These are phyloP conservation scores for Phanerochaete sordida DNA, from an alignment of 768 basidiomycete species.

Conservation along the genomic window DNA sequence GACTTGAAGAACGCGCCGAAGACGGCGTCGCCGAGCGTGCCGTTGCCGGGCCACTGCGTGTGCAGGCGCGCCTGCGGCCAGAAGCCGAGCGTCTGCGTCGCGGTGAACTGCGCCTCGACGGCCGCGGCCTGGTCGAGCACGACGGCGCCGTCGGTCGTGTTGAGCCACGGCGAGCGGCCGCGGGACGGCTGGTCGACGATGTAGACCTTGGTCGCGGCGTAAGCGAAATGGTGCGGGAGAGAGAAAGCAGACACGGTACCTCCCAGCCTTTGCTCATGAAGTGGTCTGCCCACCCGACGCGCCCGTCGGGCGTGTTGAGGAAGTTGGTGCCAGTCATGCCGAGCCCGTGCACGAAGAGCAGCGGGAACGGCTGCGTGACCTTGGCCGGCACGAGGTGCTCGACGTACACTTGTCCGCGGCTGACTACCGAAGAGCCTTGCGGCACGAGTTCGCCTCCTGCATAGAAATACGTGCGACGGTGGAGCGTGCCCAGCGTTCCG, in stretches of 20 bases:
- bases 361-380: neutral
- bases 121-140: neutral
- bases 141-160: neutral
- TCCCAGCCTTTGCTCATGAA: slow-evolving; percentile 1
- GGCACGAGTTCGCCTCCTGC: neutral
- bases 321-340: slow-evolving; percentile 1
- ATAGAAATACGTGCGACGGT: neutral
- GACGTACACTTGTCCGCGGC: slow-evolving; percentile 1
- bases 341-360: neutral
- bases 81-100: slow-evolving; percentile 30
- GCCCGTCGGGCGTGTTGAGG: slow-evolving; percentile 3
- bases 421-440: neutral
- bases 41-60: slow-evolving; percentile 53
- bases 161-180: neutral
- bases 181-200: slow-evolving; percentile 4
- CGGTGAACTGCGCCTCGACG: neutral
- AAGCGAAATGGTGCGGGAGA: neutral
- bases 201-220: neutral
- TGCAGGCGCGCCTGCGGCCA: slow-evolving; percentile 47
- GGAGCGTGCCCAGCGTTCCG: neutral
- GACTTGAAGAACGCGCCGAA: slow-evolving; percentile 47
- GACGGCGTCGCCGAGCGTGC: slow-evolving; percentile 39
- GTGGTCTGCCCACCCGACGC: slow-evolving; percentile 3
- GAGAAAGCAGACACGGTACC: neutral
- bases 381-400: neutral